Base-by-base conservation (phyloP, 352 stramenopile genomes). In the Globisporangium spinosum region DNA sequence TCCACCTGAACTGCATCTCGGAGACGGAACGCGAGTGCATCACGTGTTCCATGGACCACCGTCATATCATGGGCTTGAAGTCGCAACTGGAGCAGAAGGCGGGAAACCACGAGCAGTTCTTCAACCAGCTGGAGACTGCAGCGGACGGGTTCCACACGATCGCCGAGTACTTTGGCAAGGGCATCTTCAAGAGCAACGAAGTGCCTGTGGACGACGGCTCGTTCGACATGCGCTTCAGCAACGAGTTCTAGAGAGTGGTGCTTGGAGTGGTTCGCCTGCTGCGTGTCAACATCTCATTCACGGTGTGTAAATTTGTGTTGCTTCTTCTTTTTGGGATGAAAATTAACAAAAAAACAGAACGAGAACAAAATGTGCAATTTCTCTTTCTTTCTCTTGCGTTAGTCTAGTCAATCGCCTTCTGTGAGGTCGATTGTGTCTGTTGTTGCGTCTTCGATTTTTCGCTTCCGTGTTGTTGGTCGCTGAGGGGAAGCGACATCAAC, bases 111-210 rank as follows among this genome's bases (percentile, higher is more conserved):
- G 91, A 98, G 64, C 86, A 97, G 77, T 98, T 98, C 64, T 98
- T 94, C 83, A 95, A 96, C 64, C 89, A 98, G 58, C 77, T 97
- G 3, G 90, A 97, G 72, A 95, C 87, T 0, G 83, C 87, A 0
- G 82, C 87, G 15, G 89, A 97, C 57, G 90, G 90, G 13, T 97
- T 97, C 70, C 78, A 95, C 69, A 93, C 85, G 7, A 93, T 97
- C 60, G 90, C 90, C 29, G 87, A 96, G 69, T 97, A 97, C 76
- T 97, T 97, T 83, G 90, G 89, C 57, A 97, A 97, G 76, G 90
- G 91, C 43, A 94, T 97, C 67, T 96, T 97, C 78, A 94, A 95
- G 75, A 89, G 75, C 62, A 87, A 79, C 60, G 80, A 91, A 47
- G 82, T 83, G 9, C 65, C 80, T 15, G 70, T 91, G 58, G 83